Evolutionary conservation across 2,329 filamentous ascomycete genomes (phyloP).

Genomic region (Exophiala xenobiotica): DNA sequence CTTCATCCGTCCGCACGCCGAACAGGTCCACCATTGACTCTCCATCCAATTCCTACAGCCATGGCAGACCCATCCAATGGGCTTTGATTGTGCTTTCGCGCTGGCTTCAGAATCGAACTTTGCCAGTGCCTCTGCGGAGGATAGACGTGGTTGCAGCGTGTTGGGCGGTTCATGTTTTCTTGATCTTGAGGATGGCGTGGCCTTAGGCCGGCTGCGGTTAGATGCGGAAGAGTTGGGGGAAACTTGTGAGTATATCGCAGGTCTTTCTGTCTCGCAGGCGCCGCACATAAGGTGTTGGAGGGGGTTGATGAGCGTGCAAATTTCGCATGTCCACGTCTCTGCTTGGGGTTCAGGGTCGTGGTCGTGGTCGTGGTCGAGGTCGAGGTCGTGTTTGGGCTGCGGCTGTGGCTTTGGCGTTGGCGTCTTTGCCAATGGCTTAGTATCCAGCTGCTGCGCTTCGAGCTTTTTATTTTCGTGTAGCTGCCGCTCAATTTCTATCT

Average conservation of each 20-base stretch:
- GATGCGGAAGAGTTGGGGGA: background rate
- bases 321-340: slow-evolving; percentile 58
- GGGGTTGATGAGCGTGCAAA: slow-evolving; percentile 63
- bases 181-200: slow-evolving; percentile 16
- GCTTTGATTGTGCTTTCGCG: slow-evolving; percentile 48
- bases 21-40: slow-evolving; percentile 64
- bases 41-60: slow-evolving; percentile 64
- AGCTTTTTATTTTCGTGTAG: slow-evolving; percentile 10
- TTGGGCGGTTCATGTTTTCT: slow-evolving; percentile 6
- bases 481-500: slow-evolving; percentile 20
- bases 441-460: slow-evolving; percentile 2
- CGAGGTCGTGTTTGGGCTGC: too few relatives aligned
- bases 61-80: slow-evolving; percentile 60
- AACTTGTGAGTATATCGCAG: slow-evolving; percentile 39
- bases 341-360: slow-evolving; percentile 14
- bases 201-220: background rate
- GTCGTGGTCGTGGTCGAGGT: background rate
- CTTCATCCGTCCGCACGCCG: slow-evolving; percentile 61
- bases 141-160: slow-evolving; percentile 27
- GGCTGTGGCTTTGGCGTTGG: too few relatives aligned
- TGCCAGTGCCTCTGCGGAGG: slow-evolving; percentile 40
- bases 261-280: slow-evolving; percentile 58
- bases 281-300: slow-evolving; percentile 60
- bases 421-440: too few relatives aligned
- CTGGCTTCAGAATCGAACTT: slow-evolving; percentile 43